Conservation (phyloP, 2,329 filamentous ascomycete genomes). For the Magnaporthiopsis poae region DNA sequence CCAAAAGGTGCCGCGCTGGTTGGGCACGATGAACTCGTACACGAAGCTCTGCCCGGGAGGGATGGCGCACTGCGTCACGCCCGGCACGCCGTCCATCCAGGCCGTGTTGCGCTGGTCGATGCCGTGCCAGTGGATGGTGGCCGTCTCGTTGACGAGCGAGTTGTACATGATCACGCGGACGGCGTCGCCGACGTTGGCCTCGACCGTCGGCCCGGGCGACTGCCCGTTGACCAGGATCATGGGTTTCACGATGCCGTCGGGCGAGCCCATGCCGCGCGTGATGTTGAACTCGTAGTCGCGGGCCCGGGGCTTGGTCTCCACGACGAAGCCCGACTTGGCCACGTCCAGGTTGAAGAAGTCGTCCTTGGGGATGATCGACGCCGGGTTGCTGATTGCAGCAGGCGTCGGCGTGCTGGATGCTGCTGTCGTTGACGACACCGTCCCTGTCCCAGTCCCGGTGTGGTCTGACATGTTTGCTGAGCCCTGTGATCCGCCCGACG, state of each 20-base stretch:
- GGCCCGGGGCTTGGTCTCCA: constrained; percentile 8
- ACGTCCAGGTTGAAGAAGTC: constrained; percentile 2
- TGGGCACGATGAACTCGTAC: constrained; percentile 30
- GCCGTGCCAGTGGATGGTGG: constrained; percentile 59
- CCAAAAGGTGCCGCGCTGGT: constrained; percentile 28
- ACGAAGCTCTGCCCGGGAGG: constrained; percentile 46
- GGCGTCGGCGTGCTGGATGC: constrained; percentile 1
- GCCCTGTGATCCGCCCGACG: background rate
- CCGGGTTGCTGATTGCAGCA: background rate
- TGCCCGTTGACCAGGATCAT: constrained; percentile 32
- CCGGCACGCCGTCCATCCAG: constrained; percentile 56
- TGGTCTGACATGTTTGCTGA: background rate
- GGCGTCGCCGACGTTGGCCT: constrained; percentile 34
- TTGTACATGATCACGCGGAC: constrained; percentile 31
- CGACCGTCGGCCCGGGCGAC: constrained; percentile 33
- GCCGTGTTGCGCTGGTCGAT: constrained; percentile 68
- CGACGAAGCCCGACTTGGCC: constrained; percentile 14
- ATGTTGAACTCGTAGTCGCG: constrained; percentile 26
- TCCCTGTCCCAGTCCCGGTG: background rate
- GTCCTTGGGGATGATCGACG: background rate
- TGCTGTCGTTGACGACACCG: background rate
- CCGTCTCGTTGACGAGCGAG: constrained; percentile 26
- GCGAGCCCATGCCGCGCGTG: constrained; percentile 21
- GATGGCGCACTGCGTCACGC: constrained; percentile 51
- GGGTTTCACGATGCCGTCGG: constrained; percentile 27